Percentiles rank a stretch among this genome's conserved stretches.
Conservation (phyloP, 768 basidiomycete genomes). For the Mycena vulgaris region DNA sequence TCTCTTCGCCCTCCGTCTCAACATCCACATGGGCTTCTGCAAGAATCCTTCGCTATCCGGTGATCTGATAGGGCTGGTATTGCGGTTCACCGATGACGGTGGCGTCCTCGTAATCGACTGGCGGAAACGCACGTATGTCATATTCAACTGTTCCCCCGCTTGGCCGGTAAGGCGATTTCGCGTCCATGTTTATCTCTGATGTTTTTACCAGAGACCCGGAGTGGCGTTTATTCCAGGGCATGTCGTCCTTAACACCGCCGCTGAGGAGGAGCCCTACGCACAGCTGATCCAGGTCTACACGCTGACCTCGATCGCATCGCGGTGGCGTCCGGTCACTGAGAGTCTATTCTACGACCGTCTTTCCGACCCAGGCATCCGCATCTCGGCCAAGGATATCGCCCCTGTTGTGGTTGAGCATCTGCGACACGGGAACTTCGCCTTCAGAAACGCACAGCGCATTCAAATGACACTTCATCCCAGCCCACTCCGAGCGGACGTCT, state of each 20-base stretch:
- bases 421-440: background rate
- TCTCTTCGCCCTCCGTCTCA: background rate
- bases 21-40: background rate
- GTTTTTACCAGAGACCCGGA: background rate
- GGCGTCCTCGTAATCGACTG: background rate
- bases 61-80: background rate
- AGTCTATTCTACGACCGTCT: background rate
- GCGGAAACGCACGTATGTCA: background rate
- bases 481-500: background rate
- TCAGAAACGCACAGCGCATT: background rate
- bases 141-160: background rate
- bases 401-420: background rate
- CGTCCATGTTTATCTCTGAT: background rate
- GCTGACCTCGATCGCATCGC: background rate
- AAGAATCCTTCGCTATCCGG: background rate
- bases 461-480: constrained; percentile 3
- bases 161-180: background rate
- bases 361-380: background rate
- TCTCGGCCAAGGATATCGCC: background rate
- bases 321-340: background rate
- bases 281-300: background rate
- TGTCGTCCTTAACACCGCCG: background rate
- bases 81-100: background rate
- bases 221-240: constrained; percentile 8
- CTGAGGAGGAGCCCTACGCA: background rate